phyloP scores from a whole-genome alignment of 768 basidiomycete species.

The Mycena maculata region DNA sequence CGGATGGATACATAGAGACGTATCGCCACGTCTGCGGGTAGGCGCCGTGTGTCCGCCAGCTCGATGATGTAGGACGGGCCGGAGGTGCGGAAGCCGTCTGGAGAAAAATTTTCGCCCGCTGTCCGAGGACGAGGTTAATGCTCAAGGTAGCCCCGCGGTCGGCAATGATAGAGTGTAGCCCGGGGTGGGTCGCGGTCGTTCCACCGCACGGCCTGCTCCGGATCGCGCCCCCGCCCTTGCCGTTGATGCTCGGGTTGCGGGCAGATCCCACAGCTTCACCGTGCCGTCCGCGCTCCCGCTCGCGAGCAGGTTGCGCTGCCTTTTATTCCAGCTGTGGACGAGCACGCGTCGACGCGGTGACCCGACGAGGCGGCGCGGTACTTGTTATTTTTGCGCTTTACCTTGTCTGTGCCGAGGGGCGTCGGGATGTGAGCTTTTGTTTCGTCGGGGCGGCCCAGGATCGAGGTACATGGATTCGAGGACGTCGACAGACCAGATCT shows the following conservation, averaged over 20 bases:
- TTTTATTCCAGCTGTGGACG: slow-evolving; percentile 91
- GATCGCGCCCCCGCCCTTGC: slow-evolving; percentile 72
- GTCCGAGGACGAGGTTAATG: too few species aligned
- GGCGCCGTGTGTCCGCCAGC: slow-evolving; percentile 13
- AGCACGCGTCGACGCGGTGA: slow-evolving; percentile 94
- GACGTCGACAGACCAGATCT: slow-evolving; percentile 96
- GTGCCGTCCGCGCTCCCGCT: slow-evolving; percentile 95
- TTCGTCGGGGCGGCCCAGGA: slow-evolving; percentile 91
- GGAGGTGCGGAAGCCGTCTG: too few species aligned
- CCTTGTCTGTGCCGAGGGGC: slow-evolving; percentile 93
- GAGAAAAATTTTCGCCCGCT: too few species aligned
- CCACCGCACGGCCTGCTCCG: slow-evolving; percentile 97
- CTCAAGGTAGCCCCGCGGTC: slow-evolving; percentile 46
- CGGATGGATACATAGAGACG: background rate
- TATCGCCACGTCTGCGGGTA: slow-evolving; percentile 18
- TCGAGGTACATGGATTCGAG: slow-evolving; percentile 94
- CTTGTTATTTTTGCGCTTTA: slow-evolving; percentile 91
- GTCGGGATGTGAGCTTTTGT: slow-evolving; percentile 82
- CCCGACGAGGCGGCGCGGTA: slow-evolving; percentile 68
- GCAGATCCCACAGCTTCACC: slow-evolving; percentile 97
- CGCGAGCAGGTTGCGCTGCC: slow-evolving; percentile 90
- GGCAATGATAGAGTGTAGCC: slow-evolving; percentile 45
- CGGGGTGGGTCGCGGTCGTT: slow-evolving; percentile 80
- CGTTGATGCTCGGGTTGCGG: slow-evolving; percentile 66
- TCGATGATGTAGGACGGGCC: slow-evolving; percentile 16